These are phyloP conservation scores for Wickerhamomyces pijperi DNA, from an alignment of 805 yeast species.

Conservation along the genomic window DNA sequence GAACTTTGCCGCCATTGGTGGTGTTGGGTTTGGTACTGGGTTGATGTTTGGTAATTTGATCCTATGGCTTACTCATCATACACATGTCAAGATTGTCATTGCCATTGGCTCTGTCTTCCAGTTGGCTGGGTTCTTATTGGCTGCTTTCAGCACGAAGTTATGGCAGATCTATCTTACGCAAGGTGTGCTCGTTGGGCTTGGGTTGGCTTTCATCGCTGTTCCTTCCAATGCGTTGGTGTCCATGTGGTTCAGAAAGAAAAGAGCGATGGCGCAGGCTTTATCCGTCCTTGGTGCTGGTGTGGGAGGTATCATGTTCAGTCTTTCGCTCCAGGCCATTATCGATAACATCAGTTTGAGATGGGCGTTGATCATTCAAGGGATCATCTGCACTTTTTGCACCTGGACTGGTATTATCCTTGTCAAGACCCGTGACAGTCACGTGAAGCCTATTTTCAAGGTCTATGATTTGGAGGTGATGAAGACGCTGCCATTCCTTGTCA, in stretches of 20 bases:
- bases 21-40: conserved; percentile 47
- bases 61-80: conserved; percentile 1
- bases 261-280: conserved; percentile 36
- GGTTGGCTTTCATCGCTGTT: conserved; percentile 39
- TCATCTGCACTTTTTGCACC: conserved; percentile 25
- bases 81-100: conserved; percentile 34
- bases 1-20: conserved; percentile 61
- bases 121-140: conserved; percentile 45
- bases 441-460: conserved; percentile 19
- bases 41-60: conserved; percentile 49
- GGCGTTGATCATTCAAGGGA: conserved; percentile 26
- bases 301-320: conserved; percentile 32
- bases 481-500: conserved; percentile 29
- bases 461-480: not conserved
- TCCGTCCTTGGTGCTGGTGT: conserved; percentile 30
- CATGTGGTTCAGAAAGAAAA: conserved; percentile 56
- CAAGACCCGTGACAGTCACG: conserved; percentile 26
- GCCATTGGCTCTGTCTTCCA: conserved; percentile 38
- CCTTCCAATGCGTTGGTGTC: conserved; percentile 53
- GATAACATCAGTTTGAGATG: conserved; percentile 20
- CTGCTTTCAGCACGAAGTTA: conserved; percentile 42
- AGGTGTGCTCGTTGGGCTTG: conserved; percentile 49
- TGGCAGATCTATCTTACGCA: conserved; percentile 65
- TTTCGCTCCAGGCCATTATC: conserved; percentile 25
- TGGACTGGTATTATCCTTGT: conserved; percentile 23